Evolutionary conservation across 1,139 yeast species (phyloP), one percentile per base, ranked within the genome.

Genomic region (Hyphopichia buzzinii): DNA sequence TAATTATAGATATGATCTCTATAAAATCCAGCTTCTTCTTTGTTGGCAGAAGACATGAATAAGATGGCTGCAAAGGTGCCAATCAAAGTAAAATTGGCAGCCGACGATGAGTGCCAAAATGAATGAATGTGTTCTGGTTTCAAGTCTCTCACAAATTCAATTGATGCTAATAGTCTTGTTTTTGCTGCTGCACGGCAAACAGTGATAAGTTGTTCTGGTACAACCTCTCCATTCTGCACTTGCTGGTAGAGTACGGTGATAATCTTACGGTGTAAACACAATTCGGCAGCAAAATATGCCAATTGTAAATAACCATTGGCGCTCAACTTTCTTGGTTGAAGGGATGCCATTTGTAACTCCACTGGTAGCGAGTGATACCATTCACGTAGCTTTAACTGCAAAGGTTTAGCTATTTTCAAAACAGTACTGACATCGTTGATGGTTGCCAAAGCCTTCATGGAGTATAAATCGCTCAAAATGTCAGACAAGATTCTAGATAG

Each of bases 131-230:
- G 95, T 46, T 87, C 95, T 3, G 84, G 84, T 47, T 81, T 81
- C 50, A 89, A 70, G 40, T 79, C 83, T 39, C 83, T 64, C 8
- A 87, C 83, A 60, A 88, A 86, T 37, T 86, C 94, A 42, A 87
- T 77, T 1, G 95, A 84, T 0, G 96, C 96, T 13, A 79, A 60
- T 12, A 89, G 64, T 47, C 97, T 67, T 1, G 95, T 84, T 42
- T 74, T 79, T 1, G 96, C 96, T 0, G 96, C 96, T 19, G 82
- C 71, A 31, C 96, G 73, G 55, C 96, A 87, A 2, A 89, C 90
- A 30, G 67, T 67, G 3, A 81, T 69, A 38, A 70, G 51, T 36
- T 88, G 74, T 37, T 77, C 79, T 7, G 75, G 74, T 1, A 90
- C 82, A 3, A 59, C 52, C 22, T 57, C 55, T 1, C 70, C 70